Base-by-base conservation (phyloP, 805 yeast genomes). In the Nakazawaea siamensis region DNA sequence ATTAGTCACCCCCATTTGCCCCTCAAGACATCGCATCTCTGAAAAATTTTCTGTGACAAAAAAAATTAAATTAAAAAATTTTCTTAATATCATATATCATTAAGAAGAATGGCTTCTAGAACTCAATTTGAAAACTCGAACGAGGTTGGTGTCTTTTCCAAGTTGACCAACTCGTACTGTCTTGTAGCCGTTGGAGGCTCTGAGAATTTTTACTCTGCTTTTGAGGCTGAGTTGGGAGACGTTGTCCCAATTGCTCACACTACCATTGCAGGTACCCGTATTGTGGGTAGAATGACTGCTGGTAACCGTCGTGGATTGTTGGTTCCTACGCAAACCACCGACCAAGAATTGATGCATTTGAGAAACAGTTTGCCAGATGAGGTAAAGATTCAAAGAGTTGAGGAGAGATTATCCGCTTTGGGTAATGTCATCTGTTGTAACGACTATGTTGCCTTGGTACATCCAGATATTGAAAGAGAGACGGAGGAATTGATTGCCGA, bases 391-490 rank as follows among this genome's bases (percentile, higher is more conserved):
- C 98, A 92, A 66, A 77, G 99, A 60, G 95, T 94, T 26, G 99
- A 92, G 64, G 99, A 92, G 66, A 78, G 98, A 57, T 68, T 92
- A 44, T 83, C 95, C 34, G 98, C 99, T 11, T 66, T 92, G 46
- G 99, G 99, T 51, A 92, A 92, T 51, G 98, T 92, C 43, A 87
- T 92, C 53, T 90, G 97, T 64, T 90, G 97, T 66, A 92, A 92
- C 62, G 99, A 92, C 61, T 92, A 92, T 57, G 99, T 94, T 50
- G 99, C 99, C 3, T 73, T 92, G 46, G 98, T 92, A 36, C 99
- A 92, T 62, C 99, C 99, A 34, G 99, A 92, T 66, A 86, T 92
- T 46, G 99, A 92, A 68, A 80, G 98, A 58, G 99, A 92, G 64
- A 92, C 98, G 35, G 99, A 92, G 66, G 99, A 92, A 66, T 68